Base-by-base conservation (phyloP, 2,329 filamentous ascomycete species). In the Fusarium equiseti region DNA sequence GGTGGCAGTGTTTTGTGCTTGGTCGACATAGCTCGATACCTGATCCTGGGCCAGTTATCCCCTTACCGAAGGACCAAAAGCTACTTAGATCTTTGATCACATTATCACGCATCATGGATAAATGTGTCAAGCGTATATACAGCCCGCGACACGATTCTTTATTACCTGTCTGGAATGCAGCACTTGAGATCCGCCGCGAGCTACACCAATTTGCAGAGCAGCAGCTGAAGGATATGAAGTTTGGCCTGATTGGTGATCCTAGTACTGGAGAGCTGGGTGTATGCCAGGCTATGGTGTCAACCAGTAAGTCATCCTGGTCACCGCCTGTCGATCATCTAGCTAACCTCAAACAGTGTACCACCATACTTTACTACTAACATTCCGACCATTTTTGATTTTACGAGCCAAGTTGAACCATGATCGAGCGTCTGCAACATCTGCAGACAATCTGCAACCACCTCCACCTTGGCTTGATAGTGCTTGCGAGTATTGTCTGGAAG, bases 351-450 rank as follows among this genome's bases (percentile, higher is more conserved):
- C 12, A 84, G 82, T 83, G 42, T 84, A 84, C 46, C 80, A 83
- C 31, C 81, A 82, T 50, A 82, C 80, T 3, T 65, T 83, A 2
- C 68, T 83, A 6, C 63, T 84, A 9, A 83, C 81, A 0, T 84
- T 83, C 55, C 78, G 82, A 0, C 82, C 83, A 7, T 84, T 84
- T 57, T 59, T 84, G 27, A 81, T 84, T 11, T 78, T 84, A 24
- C 77, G 82, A 20, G 81, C 81, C 6, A 81, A 83, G 59, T 75
- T 81, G 69, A 80, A 77, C 51, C 76, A 79, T 11, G 79, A 82
- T 35, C 70, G 61, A 29, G 42, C 58, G n/a, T 48, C 73, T 58
- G 31, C 59, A 38, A 27, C 43, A 43, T 31, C 63, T 31, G 5
- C 40, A 3, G 67, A 68, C 10, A 68, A 51, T 10, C 24, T 70